Evolutionary conservation across 805 yeast species (phyloP).

Genomic region (Candida broadrunensis): DNA sequence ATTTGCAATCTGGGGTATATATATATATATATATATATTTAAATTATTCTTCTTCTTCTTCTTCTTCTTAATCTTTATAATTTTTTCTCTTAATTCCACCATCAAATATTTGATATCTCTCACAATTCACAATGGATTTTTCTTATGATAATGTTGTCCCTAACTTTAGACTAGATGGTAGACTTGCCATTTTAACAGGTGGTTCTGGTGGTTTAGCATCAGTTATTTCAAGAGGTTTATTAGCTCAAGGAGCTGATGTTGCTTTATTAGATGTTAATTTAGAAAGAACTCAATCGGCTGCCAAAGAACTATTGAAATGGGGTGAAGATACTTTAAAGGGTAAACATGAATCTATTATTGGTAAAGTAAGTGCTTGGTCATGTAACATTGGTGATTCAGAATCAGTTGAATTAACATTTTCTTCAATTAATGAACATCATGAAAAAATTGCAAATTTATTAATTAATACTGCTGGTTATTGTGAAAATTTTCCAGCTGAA

Average conservation of each 20-base stretch:
- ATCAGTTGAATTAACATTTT: constrained; percentile 54
- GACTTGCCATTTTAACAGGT: constrained; percentile 72
- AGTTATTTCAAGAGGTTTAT: constrained; percentile 60
- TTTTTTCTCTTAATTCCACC: too few relatives aligned
- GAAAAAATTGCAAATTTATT: constrained; percentile 61
- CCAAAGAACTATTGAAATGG: constrained; percentile 49
- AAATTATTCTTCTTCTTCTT: neutral
- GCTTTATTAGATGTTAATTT: constrained; percentile 70
- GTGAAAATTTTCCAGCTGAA: constrained; percentile 76
- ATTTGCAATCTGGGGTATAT: constrained; percentile 1
- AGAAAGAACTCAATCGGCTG: constrained; percentile 54
- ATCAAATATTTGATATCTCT: neutral
- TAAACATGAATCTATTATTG: constrained; percentile 28
- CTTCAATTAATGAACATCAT: constrained; percentile 54
- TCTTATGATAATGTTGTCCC: constrained; percentile 53
- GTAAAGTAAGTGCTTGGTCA: constrained; percentile 58
- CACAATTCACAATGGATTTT: constrained; percentile 20
- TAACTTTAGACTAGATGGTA: constrained; percentile 64
- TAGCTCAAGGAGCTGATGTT: constrained; percentile 75
- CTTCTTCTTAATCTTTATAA: neutral
- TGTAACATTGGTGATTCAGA: constrained; percentile 70
- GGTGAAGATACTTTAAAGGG: constrained; percentile 41
- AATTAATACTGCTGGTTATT: constrained; percentile 81
- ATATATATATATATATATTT: neutral
- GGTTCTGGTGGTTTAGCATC: constrained; percentile 79